A percentile compares a stretch with the other conserved stretches of the same genome.
These are phyloP conservation scores for Acacia crassicarpa DNA, from an alignment of 306 rosid genomes.

Conservation along the genomic window DNA sequence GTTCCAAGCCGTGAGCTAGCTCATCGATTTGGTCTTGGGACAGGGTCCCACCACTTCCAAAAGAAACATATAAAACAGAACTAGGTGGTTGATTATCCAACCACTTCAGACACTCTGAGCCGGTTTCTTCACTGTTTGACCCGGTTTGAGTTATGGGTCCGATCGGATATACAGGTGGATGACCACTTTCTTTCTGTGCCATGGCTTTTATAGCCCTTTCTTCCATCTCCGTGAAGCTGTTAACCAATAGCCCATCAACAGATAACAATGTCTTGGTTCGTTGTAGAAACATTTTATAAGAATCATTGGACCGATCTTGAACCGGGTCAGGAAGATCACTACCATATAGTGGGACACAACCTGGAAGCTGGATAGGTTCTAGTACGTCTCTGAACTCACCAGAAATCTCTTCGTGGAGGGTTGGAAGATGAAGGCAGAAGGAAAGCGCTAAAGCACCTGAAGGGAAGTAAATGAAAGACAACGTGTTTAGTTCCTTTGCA, in stretches of 20 bases:
- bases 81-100: not conserved
- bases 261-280: not conserved
- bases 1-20: conserved; percentile 20
- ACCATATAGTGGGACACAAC: conserved; percentile 37
- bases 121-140: not conserved
- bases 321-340: conserved; percentile 27
- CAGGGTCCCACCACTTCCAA: conserved; percentile 24
- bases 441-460: not conserved
- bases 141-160: conserved; percentile 36
- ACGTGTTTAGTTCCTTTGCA: conserved; percentile 28
- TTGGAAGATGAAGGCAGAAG: not conserved
- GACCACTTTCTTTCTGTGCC: not conserved
- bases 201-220: not conserved
- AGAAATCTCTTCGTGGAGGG: not conserved
- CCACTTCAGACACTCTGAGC: not conserved
- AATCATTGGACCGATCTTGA: conserved; percentile 25
- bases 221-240: conserved; percentile 37
- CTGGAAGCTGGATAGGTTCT: conserved; percentile 29
- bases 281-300: conserved; percentile 24
- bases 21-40: not conserved
- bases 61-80: not conserved
- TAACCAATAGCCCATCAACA: conserved; percentile 30
- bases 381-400: conserved; percentile 14
- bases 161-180: conserved; percentile 30
- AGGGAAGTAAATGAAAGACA: conserved; percentile 3